Percentiles rank a stretch among this genome's conserved stretches.
Conservation (phyloP, 140 eudicot genomes). For the Senecio squalidus region DNA sequence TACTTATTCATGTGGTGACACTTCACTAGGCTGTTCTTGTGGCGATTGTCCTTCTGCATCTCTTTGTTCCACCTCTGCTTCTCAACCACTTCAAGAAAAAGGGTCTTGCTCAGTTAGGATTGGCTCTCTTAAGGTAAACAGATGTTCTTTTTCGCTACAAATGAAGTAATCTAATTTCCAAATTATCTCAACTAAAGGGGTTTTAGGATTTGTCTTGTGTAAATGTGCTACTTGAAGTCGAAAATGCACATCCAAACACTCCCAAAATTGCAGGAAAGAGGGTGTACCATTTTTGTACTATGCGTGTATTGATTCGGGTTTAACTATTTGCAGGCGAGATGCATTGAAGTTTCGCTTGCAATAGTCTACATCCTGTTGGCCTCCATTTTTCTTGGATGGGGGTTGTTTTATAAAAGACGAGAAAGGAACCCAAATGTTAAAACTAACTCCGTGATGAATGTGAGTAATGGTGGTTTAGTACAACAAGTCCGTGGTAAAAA, state of each 20-base stretch:
- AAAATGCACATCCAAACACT: no score
- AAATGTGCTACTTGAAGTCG: no score
- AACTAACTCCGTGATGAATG: constrained; percentile 52
- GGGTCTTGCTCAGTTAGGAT: constrained; percentile 78
- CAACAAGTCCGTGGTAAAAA: constrained; percentile 53
- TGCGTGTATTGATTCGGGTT: constrained; percentile 13
- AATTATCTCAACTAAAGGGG: neutral
- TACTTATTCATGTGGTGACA: constrained; percentile 86
- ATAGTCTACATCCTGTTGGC: constrained; percentile 56
- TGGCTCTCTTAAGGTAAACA: constrained; percentile 66
- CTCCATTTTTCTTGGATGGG: constrained; percentile 94
- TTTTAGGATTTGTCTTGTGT: no score
- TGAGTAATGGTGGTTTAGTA: constrained; percentile 39
- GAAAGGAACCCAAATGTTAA: constrained; percentile 41
- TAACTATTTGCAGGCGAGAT: constrained; percentile 66
- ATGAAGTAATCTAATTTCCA: neutral
- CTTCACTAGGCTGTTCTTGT: constrained; percentile 97
- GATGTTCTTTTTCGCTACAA: constrained; percentile 4
- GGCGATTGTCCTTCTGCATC: constrained; percentile 92
- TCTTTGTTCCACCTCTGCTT: constrained; percentile 66
- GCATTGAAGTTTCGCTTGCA: constrained; percentile 75
- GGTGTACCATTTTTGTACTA: neutral
- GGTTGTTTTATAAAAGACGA: constrained; percentile 52
- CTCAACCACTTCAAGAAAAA: constrained; percentile 37
- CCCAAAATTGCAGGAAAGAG: no score